Percentiles rank a stretch among this genome's conserved stretches.
These are phyloP conservation scores for Trichophyton simii DNA, from an alignment of 2,329 filamentous ascomycete species.

Conservation along the genomic window DNA sequence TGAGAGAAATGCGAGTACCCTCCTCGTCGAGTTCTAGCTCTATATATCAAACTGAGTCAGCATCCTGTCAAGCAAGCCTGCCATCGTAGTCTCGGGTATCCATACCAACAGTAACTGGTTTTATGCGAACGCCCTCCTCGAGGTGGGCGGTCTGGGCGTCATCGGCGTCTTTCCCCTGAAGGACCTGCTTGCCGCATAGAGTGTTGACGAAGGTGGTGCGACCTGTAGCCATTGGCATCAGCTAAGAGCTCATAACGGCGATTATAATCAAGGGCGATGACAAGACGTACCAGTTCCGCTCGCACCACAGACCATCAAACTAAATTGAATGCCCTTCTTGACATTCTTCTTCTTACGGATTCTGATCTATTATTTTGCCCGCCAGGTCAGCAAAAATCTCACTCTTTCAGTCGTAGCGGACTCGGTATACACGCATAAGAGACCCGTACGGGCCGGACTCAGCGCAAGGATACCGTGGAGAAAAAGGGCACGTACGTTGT, in stretches of 20 bases:
- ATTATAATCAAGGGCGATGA: slow-evolving; percentile 5
- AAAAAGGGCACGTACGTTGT: slow-evolving; percentile 35
- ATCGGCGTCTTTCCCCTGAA: slow-evolving; percentile 83
- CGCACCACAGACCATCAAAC: slow-evolving; percentile 98
- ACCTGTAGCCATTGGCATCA: slow-evolving; percentile 40
- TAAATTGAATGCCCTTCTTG: slow-evolving; percentile 99
- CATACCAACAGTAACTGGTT: slow-evolving; percentile 93
- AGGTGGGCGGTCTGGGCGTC: slow-evolving; percentile 78
- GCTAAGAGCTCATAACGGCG: slow-evolving; percentile 12
- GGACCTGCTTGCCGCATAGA: slow-evolving; percentile 86
- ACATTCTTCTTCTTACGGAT: slow-evolving; percentile 99
- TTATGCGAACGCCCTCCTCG: slow-evolving; percentile 96
- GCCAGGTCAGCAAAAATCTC: slow-evolving; percentile 2
- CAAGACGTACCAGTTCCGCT: slow-evolving; percentile 72
- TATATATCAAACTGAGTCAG: slow-evolving; percentile 30
- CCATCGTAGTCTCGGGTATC: slow-evolving; percentile 14
- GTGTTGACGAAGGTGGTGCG: slow-evolving; percentile 99
- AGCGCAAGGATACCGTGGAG: background rate
- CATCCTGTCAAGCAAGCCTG: slow-evolving; percentile 14
- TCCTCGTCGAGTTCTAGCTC: slow-evolving; percentile 96
- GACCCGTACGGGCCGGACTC: background rate
- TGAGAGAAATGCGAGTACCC: slow-evolving; percentile 93
- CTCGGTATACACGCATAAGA: background rate
- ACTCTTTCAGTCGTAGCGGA: background rate
- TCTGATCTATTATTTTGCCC: slow-evolving; percentile 53